Conservation (phyloP, 2,329 filamentous ascomycete species). For the Cercospora brassicicola region DNA sequence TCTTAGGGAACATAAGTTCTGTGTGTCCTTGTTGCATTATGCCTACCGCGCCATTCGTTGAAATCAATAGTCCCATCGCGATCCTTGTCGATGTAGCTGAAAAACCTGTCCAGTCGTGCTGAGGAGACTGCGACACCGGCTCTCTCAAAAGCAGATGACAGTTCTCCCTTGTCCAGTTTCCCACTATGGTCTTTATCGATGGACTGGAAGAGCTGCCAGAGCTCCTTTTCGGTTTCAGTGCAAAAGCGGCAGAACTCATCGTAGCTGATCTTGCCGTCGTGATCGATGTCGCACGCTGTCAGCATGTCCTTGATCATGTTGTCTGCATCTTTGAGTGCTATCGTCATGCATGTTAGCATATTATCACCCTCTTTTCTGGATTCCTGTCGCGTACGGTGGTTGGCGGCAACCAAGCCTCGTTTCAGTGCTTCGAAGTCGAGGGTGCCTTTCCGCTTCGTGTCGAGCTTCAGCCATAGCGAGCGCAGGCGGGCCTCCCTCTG, state of each 20-base stretch:
- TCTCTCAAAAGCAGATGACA: constrained; percentile 72
- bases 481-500: constrained; percentile 79
- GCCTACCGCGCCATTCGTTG: constrained; percentile 85
- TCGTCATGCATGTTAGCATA: constrained; percentile 15
- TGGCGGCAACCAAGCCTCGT: constrained; percentile 80
- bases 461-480: constrained; percentile 79
- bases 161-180: constrained; percentile 80
- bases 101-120: constrained; percentile 79
- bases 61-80: constrained; percentile 84
- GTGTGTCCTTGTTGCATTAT: constrained; percentile 16
- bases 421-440: constrained; percentile 82
- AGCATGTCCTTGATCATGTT: constrained; percentile 78
- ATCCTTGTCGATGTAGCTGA: constrained; percentile 84
- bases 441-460: constrained; percentile 72
- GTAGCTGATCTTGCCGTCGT: constrained; percentile 87
- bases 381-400: constrained; percentile 70
- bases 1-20: constrained; percentile 7
- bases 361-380: not conserved
- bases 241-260: constrained; percentile 90
- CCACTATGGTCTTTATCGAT: constrained; percentile 88
- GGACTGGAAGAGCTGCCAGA: constrained; percentile 75
- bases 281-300: constrained; percentile 77
- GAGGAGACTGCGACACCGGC: constrained; percentile 77
- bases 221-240: constrained; percentile 78
- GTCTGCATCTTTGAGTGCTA: constrained; percentile 87